Percentiles rank a stretch among this genome's conserved stretches.
Evolutionary conservation across 2,329 filamentous ascomycete genomes (phyloP).

Genomic region (Elsinoe ampelina): DNA sequence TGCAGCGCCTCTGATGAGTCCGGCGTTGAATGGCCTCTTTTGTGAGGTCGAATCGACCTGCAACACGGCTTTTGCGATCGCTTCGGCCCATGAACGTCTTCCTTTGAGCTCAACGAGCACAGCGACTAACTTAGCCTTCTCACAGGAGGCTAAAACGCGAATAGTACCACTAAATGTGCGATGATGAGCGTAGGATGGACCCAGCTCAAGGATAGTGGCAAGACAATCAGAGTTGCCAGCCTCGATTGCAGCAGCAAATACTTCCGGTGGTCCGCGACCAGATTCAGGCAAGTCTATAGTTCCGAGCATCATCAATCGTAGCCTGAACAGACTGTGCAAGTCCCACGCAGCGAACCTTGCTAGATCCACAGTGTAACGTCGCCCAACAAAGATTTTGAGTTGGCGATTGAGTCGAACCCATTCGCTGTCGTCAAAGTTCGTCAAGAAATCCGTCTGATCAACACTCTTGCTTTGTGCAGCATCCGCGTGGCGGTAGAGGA

Average conservation of each 20-base stretch:
- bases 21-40: no score
- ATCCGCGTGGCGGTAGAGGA: background rate
- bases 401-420: background rate
- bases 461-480: background rate
- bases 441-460: background rate
- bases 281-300: background rate
- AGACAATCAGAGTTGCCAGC: background rate
- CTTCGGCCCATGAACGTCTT: no score
- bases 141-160: background rate
- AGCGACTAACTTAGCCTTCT: background rate
- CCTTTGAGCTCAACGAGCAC: no score
- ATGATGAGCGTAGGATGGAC: background rate
- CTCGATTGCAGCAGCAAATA: background rate
- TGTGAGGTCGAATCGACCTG: no score
- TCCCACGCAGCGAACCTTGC: background rate
- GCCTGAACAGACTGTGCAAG: background rate
- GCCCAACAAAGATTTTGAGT: background rate
- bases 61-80: no score
- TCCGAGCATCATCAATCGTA: background rate
- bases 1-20: no score
- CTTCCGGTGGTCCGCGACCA: background rate
- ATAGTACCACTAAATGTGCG: background rate
- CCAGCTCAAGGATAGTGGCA: background rate
- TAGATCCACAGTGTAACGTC: background rate
- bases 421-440: background rate